Conservation (phyloP, 441 rosid genomes). For the Populus hybrid region DNA sequence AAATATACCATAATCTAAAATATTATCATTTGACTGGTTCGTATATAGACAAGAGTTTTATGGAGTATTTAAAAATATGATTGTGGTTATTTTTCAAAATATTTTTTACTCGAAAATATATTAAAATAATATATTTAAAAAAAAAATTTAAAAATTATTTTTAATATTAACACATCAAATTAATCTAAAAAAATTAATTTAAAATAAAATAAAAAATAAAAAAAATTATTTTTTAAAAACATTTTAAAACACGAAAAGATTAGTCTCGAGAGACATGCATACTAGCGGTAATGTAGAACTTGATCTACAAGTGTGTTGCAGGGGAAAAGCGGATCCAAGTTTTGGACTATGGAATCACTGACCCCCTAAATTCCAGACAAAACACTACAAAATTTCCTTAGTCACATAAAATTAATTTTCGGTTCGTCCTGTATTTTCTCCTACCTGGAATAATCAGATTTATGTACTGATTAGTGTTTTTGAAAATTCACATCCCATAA, state of each 20-base stretch:
- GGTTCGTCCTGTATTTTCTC: neutral
- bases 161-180: too few species aligned
- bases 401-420: neutral
- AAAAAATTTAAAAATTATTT: too few species aligned
- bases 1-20: too few species aligned
- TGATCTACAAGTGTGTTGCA: neutral
- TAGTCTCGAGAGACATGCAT: neutral
- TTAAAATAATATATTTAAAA: too few species aligned
- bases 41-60: too few species aligned
- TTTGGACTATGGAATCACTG: neutral
- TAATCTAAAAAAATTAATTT: too few species aligned
- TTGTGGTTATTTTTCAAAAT: fast-evolving
- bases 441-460: neutral
- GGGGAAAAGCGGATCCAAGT: neutral
- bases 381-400: too few species aligned
- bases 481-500: neutral
- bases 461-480: neutral
- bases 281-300: neutral
- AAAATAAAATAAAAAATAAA: too few species aligned
- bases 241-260: fast-evolving
- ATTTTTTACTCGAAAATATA: too few species aligned
- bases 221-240: too few species aligned
- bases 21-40: too few species aligned
- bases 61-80: fast-evolving
- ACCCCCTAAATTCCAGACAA: neutral